phyloP scores from a whole-genome alignment of 331 rosid genomes.

The Ulmus americana region DNA sequence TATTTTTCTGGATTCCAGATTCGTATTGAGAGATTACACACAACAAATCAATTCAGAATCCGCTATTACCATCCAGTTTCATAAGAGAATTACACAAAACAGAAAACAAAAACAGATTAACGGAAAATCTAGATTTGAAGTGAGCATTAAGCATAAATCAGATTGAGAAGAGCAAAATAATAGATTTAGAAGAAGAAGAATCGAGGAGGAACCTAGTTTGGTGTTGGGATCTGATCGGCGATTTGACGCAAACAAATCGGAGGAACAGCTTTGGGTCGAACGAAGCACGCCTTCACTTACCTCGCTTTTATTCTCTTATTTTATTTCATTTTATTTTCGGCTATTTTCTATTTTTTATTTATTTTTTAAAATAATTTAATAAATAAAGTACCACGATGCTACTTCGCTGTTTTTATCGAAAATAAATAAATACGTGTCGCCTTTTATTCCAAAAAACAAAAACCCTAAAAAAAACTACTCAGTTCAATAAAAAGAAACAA shows the following conservation, averaged over 20 bases:
- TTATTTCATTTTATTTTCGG: neutral
- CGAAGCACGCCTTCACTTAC: constrained; percentile 2
- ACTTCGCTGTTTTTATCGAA: too few species aligned
- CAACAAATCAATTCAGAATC: neutral
- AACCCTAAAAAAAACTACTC: too few species aligned
- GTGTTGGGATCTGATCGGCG: constrained; percentile 21
- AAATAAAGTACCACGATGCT: neutral
- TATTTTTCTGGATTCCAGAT: too few species aligned
- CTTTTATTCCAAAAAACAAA: too few species aligned
- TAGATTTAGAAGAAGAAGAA: neutral
- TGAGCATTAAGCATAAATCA: neutral
- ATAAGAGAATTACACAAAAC: neutral
- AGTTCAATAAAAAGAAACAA: too few species aligned
- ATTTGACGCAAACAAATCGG: neutral
- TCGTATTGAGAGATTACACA: neutral
- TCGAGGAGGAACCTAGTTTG: constrained; percentile 5
- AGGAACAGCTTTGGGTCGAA: neutral
- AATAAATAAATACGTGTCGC: too few species aligned
- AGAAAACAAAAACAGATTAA: neutral
- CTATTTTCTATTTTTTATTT: neutral
- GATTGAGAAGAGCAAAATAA: neutral
- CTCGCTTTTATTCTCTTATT: constrained; percentile 2
- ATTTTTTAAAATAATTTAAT: neutral
- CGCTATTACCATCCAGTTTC: neutral
- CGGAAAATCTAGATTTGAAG: neutral